Conservation (phyloP, 2,329 filamentous ascomycete species). For the Chalaropsis thielavioides region DNA sequence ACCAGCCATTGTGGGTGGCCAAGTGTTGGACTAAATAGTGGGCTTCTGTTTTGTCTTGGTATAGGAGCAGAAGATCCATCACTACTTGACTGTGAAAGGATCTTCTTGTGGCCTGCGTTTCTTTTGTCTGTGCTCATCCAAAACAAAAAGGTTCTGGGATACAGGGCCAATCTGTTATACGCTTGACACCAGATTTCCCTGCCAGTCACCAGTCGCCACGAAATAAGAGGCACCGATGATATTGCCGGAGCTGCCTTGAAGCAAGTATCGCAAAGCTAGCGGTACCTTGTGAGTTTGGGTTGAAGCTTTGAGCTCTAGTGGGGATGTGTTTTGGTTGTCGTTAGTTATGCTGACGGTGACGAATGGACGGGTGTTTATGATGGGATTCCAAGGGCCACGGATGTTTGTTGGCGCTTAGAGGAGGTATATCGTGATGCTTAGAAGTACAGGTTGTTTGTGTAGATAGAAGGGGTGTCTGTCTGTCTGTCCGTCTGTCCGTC, state of each 20-base stretch:
- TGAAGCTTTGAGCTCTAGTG: background rate
- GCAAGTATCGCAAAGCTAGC: background rate
- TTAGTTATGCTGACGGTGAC: too few relatives aligned
- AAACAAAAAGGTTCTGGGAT: constrained; percentile 1
- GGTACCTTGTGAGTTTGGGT: background rate
- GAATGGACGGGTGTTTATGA: too few relatives aligned
- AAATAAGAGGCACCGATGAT: background rate
- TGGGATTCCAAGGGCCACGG: too few relatives aligned
- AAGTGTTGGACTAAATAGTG: background rate
- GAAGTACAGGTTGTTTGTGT: background rate
- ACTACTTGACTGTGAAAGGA: background rate
- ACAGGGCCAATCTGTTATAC: background rate
- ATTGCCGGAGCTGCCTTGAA: background rate
- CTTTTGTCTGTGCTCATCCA: background rate
- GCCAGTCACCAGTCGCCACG: background rate
- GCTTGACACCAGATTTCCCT: background rate
- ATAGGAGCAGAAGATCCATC: background rate
- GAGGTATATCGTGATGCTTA: background rate
- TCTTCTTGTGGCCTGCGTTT: background rate
- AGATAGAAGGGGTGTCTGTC: too few relatives aligned
- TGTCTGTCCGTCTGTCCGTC: background rate
- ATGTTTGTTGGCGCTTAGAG: background rate
- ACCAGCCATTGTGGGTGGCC: background rate
- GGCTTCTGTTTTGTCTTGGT: background rate
- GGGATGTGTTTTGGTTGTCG: background rate